Base-by-base conservation (phyloP, 352 stramenopile species). In the Thalassiosira hispida region DNA sequence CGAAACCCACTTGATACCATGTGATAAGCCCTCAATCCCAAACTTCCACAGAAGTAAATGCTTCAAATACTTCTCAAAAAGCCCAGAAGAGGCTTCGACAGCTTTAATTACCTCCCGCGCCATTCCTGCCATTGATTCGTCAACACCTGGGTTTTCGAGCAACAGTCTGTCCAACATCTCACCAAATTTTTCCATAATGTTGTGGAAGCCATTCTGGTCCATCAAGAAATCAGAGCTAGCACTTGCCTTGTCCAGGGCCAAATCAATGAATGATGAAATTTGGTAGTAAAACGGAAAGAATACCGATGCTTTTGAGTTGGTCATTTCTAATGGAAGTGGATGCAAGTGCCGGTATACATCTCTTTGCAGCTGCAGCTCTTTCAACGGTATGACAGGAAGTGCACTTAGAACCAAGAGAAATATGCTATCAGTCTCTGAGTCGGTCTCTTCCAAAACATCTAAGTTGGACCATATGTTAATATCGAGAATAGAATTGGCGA, bases 391-490 rank as follows among this genome's bases (percentile, higher is more conserved):
- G 5, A 14, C 23, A 31, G 71, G 71, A 11, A 85, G 55, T 5
- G 29, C 14, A 56, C 12, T 49, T 14, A 79, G 11, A 33, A 81
- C 46, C 12, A 72, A 51, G 0, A 20, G 49, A 66, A 82, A 82
- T 11, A 85, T 67, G n/a, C 33, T 52, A 0, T 70, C 73, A 23
- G 59, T 67, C n/a, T 77, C 63, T 4, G 23, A 20, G 38, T 75
- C 56, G 18, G 22, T 12, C 7, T 68, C 31, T 25, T 52, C 9
- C 29, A 85, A 72, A 16, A 78, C 27, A 59, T 85, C 77, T 2
- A 81, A 35, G 35, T 85, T 85, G n/a, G n/a, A n/a, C 72, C 74
- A 77, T 22, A 44, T 35, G 44, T 85, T 83, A 2, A 85, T 79
- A 14, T 83, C 68, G 25, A 52, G 40, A 27, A 85, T 49, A 31